Conservation (phyloP, 1,284 basidiomycete genomes). For the Neotropicomus parvogracilis region DNA sequence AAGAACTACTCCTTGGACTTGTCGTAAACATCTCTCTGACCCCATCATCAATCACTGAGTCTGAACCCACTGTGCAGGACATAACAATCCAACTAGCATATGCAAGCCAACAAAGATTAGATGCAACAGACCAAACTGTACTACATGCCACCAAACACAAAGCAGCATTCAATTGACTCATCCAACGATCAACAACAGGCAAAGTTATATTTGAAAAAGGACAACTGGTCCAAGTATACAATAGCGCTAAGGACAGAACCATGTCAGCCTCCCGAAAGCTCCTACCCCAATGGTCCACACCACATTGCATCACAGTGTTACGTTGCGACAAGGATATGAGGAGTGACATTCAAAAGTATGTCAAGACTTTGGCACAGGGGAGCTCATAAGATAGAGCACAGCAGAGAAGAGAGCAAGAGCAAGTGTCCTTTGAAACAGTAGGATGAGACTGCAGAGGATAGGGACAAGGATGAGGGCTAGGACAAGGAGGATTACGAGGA, state of each 20-base stretch:
- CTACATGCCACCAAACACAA: neutral
- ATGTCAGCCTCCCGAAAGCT: neutral
- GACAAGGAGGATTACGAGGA: too few relatives aligned
- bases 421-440: too few relatives aligned
- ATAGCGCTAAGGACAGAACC: neutral
- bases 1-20: neutral
- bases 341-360: too few relatives aligned
- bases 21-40: neutral
- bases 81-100: neutral
- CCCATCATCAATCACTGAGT: neutral
- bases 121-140: neutral
- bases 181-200: neutral
- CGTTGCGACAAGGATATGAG: too few relatives aligned
- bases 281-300: neutral
- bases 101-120: neutral
- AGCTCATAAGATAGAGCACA: too few relatives aligned
- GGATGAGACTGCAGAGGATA: too few relatives aligned
- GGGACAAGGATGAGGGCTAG: too few relatives aligned
- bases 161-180: neutral
- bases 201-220: neutral
- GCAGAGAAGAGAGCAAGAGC: too few relatives aligned
- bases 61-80: neutral
- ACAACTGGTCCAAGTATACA: neutral
- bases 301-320: neutral
- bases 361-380: too few relatives aligned